Base-by-base conservation (phyloP, 371 early-diverging fungal genomes). In the Apophysomyces ossiformis region DNA sequence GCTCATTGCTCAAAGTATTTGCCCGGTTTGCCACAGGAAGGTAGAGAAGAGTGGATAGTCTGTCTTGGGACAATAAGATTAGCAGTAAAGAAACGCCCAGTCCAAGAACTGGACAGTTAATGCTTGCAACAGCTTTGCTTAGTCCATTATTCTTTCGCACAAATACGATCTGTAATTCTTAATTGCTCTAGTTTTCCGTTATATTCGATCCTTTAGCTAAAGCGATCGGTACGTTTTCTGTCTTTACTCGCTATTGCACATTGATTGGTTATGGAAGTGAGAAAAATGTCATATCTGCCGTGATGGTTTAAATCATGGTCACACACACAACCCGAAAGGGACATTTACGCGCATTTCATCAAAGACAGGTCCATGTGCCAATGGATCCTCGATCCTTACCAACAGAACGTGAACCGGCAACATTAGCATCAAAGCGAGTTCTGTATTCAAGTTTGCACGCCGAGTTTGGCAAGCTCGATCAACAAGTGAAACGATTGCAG, bases 361-460 rank as follows among this genome's bases (percentile, higher is more conserved):
- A 1, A 11, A 41, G 41, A 41, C 41, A 41, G 13, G 11, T 41
- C 6, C 11, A 6, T 38, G 60, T 58, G 32, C 32, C 32, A 26
- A 58, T 58, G 41, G 37, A 38, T 9, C 60, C 41, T 21, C 32
- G 13, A 39, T 8, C 18, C 7, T n/a, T 41, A 13, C 8, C 36
- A 44, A 15, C 47, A 62, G 36, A 37, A 36, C 37, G 35, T 50
- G 62, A 62, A 13, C 44, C 62, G 15, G 32, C 47, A 1, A 58
- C 58, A 16, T 26, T 43, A 26, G 54, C 66, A 8, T 70, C 72
- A 21, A 75, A 75, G 32, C 58, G 64, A n/a, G 39, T 56, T 37
- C 66, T 68, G 13, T 76, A 73, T 63, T 67, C 67, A 21, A 50
- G 63, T 18, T 16, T 76, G 5, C 57, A 64, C 16, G 37, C 26